phyloP scores from a whole-genome alignment of 1,139 yeast species.

The Blastobotrys buckinghamii region DNA sequence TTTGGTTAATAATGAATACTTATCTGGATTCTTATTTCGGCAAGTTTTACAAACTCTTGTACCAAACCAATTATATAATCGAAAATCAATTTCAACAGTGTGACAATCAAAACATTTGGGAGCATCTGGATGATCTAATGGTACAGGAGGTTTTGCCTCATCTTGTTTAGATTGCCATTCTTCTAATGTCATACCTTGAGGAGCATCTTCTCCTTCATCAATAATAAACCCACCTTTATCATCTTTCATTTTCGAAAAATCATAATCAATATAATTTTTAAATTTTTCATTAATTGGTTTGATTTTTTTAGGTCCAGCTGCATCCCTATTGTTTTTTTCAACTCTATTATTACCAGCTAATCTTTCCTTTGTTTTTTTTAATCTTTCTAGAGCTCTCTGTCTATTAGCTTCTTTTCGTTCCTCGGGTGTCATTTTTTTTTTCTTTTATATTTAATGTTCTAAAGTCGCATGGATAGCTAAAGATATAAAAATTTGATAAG shows the following conservation, averaged over 20 bases:
- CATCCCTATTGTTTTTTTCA: constrained; percentile 9
- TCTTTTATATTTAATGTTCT: too few relatives aligned
- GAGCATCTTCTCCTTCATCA: constrained; percentile 36
- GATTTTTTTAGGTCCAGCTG: constrained; percentile 6
- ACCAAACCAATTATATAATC: constrained; percentile 60
- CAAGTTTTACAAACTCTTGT: constrained; percentile 78
- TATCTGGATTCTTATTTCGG: constrained; percentile 68
- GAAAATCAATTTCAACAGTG: constrained; percentile 67
- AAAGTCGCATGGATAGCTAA: too few relatives aligned
- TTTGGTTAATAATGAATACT: constrained; percentile 83
- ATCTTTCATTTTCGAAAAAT: constrained; percentile 84
- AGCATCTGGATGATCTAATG: constrained; percentile 49
- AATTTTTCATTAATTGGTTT: constrained; percentile 29
- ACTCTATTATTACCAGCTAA: constrained; percentile 12
- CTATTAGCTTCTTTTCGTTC: constrained; percentile 46
- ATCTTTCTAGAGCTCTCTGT: constrained; percentile 51
- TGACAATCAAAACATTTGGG: constrained; percentile 81
- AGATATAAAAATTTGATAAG: too few relatives aligned
- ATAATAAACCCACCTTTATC: constrained; percentile 78
- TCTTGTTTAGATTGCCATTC: constrained; percentile 71
- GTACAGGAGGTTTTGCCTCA: constrained; percentile 20
- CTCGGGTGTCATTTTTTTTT: constrained; percentile 1
- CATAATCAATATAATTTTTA: constrained; percentile 78
- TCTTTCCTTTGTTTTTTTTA: constrained; percentile 41
- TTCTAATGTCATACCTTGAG: constrained; percentile 48